phyloP scores from a whole-genome alignment of 2,329 filamentous ascomycete species.

The Diaporthe caulivora region DNA sequence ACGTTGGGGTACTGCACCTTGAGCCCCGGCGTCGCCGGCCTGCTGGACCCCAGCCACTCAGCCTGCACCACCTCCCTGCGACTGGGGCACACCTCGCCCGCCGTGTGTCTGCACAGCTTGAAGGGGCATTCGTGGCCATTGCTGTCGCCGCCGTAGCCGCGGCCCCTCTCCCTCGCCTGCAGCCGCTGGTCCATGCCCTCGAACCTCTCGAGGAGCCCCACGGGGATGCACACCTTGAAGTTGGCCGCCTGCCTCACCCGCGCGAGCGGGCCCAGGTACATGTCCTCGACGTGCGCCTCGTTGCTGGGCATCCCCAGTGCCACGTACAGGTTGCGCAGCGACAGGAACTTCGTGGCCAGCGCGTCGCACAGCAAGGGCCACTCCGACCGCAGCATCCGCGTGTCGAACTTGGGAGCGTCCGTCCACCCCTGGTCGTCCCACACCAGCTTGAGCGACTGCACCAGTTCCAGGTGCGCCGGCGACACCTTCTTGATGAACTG shows the following conservation, averaged over 20 bases:
- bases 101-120: slow-evolving; percentile 37
- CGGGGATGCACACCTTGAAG: slow-evolving; percentile 39
- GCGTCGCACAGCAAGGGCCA: slow-evolving; percentile 38
- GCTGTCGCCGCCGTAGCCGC: not conserved
- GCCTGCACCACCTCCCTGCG: slow-evolving; percentile 39
- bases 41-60: slow-evolving; percentile 36
- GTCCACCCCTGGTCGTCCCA: slow-evolving; percentile 40
- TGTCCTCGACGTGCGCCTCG: slow-evolving; percentile 33
- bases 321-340: slow-evolving; percentile 38
- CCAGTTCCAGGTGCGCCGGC: slow-evolving; percentile 34
- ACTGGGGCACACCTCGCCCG: slow-evolving; percentile 37
- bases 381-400: slow-evolving; percentile 34
- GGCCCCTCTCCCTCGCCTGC: not conserved
- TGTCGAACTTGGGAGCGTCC: slow-evolving; percentile 33
- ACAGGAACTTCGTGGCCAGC: slow-evolving; percentile 31
- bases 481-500: slow-evolving; percentile 38
- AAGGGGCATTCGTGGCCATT: slow-evolving; percentile 17
- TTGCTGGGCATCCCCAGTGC: slow-evolving; percentile 34
- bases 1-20: slow-evolving; percentile 30
- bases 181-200: slow-evolving; percentile 27
- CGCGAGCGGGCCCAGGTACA: slow-evolving; percentile 33
- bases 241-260: slow-evolving; percentile 30
- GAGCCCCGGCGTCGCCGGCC: slow-evolving; percentile 33
- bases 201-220: slow-evolving; percentile 35
- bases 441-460: slow-evolving; percentile 39